A percentile compares a stretch with the other conserved stretches of the same genome.
Conservation (phyloP, 164 flowering plant genomes). For the Vitis amurensis region DNA sequence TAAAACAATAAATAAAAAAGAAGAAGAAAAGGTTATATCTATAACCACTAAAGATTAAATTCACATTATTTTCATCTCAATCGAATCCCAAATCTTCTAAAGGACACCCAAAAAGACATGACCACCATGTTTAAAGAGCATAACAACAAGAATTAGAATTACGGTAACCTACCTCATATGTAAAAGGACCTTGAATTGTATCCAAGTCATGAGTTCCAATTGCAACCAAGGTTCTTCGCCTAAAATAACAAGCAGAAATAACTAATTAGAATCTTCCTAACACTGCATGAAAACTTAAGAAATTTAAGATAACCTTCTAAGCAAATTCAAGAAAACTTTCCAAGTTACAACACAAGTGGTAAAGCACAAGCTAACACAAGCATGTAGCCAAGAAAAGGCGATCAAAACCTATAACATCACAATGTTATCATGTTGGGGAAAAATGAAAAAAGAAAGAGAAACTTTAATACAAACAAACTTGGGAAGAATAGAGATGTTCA, state of each 20-base stretch:
- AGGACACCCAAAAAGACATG: not conserved
- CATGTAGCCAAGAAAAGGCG: too few relatives aligned
- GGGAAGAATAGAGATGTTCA: too few relatives aligned
- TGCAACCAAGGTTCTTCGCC: slow-evolving; percentile 91
- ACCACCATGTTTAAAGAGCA: not conserved
- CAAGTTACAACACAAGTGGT: not conserved
- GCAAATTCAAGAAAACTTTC: too few relatives aligned
- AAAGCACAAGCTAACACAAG: not conserved
- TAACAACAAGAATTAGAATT: not conserved
- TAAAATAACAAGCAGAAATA: slow-evolving; percentile 16
- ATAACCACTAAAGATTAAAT: too few relatives aligned
- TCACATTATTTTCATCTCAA: too few relatives aligned
- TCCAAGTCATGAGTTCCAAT: slow-evolving; percentile 99
- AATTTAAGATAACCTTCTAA: too few relatives aligned
- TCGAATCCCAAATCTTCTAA: not conserved
- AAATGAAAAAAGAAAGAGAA: too few relatives aligned
- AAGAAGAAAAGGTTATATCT: not conserved
- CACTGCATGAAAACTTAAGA: too few relatives aligned
- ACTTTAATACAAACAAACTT: too few relatives aligned
- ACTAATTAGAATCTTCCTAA: too few relatives aligned
- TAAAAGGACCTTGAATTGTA: slow-evolving; percentile 83
- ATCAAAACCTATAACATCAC: too few relatives aligned
- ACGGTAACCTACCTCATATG: slow-evolving; percentile 71
- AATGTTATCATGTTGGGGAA: too few relatives aligned
- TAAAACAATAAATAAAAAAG: not conserved